These are phyloP conservation scores for Sabuloglossum arenarium DNA, from an alignment of 495 filamentous ascomycete species.

Conservation along the genomic window DNA sequence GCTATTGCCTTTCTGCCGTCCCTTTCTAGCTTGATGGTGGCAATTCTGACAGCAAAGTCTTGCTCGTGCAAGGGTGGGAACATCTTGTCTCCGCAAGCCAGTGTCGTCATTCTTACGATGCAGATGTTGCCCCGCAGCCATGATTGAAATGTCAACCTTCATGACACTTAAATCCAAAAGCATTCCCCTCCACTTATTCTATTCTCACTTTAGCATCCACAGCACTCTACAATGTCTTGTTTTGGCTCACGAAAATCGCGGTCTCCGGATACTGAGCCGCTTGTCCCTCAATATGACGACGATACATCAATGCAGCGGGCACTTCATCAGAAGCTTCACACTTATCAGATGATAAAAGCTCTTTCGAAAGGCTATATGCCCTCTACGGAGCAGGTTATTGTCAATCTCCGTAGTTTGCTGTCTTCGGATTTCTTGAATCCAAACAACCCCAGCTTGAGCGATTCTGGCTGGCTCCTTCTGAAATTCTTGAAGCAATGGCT, in stretches of 20 bases:
- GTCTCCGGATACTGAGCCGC: slow-evolving; percentile 41
- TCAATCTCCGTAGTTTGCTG: slow-evolving; percentile 64
- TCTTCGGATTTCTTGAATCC: slow-evolving; percentile 60
- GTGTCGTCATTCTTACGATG: background rate
- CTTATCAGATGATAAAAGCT: slow-evolving; percentile 77
- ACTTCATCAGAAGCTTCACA: slow-evolving; percentile 71
- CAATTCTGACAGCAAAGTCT: background rate
- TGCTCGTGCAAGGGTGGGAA: background rate
- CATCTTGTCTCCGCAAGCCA: background rate
- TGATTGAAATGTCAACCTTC: background rate
- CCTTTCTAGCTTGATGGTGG: background rate
- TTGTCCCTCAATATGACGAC: slow-evolving; percentile 69
- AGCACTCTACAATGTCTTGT: slow-evolving; percentile 18
- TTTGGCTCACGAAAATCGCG: slow-evolving; percentile 26
- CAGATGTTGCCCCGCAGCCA: background rate
- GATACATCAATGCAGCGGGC: slow-evolving; percentile 58
- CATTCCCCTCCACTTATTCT: background rate
- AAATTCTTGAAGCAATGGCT: slow-evolving; percentile 55
- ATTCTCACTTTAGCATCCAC: background rate
- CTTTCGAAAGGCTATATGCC: slow-evolving; percentile 79
- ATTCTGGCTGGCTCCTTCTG: slow-evolving; percentile 50
- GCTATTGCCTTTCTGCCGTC: too few species aligned
- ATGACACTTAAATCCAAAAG: background rate
- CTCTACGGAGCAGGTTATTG: slow-evolving; percentile 62
- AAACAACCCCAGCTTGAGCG: slow-evolving; percentile 51